These are phyloP conservation scores for Phylloporus rhodoxanthus DNA, from an alignment of 768 basidiomycete species.

Conservation along the genomic window DNA sequence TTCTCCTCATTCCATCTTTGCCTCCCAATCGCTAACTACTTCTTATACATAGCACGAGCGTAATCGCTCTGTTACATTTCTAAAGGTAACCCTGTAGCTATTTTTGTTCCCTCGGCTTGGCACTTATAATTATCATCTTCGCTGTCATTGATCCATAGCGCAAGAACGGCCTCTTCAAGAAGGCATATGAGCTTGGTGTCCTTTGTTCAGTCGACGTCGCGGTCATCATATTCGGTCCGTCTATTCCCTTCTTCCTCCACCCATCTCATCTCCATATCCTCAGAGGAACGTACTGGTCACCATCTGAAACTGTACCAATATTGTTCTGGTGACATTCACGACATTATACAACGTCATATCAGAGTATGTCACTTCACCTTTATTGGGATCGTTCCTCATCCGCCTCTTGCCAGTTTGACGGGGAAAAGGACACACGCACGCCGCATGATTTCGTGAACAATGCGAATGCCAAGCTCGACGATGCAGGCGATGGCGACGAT, in stretches of 20 bases:
- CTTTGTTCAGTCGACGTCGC: constrained; percentile 85
- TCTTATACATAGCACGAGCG: constrained; percentile 75
- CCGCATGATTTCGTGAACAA: constrained; percentile 45
- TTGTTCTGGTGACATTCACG: constrained; percentile 63
- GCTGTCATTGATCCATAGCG: constrained; percentile 40
- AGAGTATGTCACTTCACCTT: constrained; percentile 30
- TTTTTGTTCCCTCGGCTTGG: constrained; percentile 47
- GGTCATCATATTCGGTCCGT: constrained; percentile 76
- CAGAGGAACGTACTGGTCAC: constrained; percentile 75
- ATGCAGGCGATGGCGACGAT: constrained; percentile 37
- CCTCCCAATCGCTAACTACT: constrained; percentile 27
- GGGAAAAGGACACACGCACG: constrained; percentile 44
- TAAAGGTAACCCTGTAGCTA: constrained; percentile 70
- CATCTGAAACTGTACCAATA: constrained; percentile 80
- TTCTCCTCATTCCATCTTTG: constrained; percentile 28
- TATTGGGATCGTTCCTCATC: constrained; percentile 8
- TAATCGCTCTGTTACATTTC: constrained; percentile 85
- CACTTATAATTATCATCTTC: constrained; percentile 31
- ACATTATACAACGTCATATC: constrained; percentile 65
- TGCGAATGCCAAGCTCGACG: constrained; percentile 30
- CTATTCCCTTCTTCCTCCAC: constrained; percentile 14
- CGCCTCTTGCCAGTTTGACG: constrained; percentile 37
- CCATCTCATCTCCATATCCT: constrained; percentile 6
- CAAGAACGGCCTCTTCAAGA: constrained; percentile 88
- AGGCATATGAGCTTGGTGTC: constrained; percentile 86